These are phyloP conservation scores for Lentinula guzmanii DNA, from an alignment of 768 basidiomycete species.

Conservation along the genomic window DNA sequence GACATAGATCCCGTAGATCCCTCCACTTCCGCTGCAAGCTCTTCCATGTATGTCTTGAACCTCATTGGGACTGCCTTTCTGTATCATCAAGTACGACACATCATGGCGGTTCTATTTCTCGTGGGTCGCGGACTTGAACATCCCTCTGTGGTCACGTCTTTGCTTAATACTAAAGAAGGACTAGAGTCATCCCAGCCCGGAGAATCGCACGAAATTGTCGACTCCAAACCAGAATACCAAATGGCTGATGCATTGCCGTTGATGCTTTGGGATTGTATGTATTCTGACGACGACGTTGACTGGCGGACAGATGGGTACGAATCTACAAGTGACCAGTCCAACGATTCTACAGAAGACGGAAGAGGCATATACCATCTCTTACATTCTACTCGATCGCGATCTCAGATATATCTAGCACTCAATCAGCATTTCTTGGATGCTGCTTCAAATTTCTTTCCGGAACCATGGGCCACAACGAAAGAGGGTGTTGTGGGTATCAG, in stretches of 20 bases:
- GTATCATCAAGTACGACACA: conserved; percentile 94
- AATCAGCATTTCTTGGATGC: conserved; percentile 61
- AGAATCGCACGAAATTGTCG: conserved; percentile 42
- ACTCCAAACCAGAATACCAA: conserved; percentile 81
- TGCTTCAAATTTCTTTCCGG: conserved; percentile 37
- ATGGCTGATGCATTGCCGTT: conserved; percentile 93
- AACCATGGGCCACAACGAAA: conserved; percentile 24
- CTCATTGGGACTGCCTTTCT: conserved; percentile 85
- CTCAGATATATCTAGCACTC: conserved; percentile 58
- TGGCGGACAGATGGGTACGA: conserved; percentile 64
- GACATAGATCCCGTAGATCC: conserved; percentile 45
- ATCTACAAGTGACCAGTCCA: conserved; percentile 15
- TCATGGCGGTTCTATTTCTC: conserved; percentile 88
- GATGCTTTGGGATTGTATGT: conserved; percentile 87
- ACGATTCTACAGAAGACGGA: conserved; percentile 12
- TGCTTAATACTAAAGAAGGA: conserved; percentile 66
- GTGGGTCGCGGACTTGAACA: conserved; percentile 77
- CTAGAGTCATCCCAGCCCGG: conserved; percentile 27
- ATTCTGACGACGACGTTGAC: conserved; percentile 53
- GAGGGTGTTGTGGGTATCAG: conserved; percentile 13
- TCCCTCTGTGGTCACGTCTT: conserved; percentile 59
- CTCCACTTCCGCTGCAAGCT: conserved; percentile 3
- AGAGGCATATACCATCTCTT: conserved; percentile 42
- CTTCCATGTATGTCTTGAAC: conserved; percentile 65
- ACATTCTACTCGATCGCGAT: conserved; percentile 48